phyloP scores from a whole-genome alignment of 257 asterid species.

The Rehmannia glutinosa region DNA sequence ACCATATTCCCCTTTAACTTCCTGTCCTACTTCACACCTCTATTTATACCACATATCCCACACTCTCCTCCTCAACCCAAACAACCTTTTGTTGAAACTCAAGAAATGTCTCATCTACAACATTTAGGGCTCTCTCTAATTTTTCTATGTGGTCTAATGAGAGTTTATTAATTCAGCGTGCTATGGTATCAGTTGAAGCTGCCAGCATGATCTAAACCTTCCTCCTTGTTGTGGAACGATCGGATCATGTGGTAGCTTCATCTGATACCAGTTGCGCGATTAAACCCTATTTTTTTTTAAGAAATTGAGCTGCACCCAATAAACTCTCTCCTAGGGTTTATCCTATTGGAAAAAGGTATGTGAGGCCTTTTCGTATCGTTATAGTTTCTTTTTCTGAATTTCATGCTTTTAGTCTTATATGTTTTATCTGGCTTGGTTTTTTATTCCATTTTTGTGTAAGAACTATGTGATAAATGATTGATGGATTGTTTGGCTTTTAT shows the following conservation, averaged over 20 bases:
- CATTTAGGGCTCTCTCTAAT: neutral
- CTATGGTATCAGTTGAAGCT: slow-evolving; percentile 61
- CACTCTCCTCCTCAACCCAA: slow-evolving; percentile 2
- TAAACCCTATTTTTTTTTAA: slow-evolving; percentile 13
- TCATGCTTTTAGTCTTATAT: neutral
- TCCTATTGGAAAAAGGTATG: slow-evolving; percentile 15
- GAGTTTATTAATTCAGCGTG: slow-evolving; percentile 24
- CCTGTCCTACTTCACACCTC: slow-evolving; percentile 20
- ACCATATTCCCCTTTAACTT: slow-evolving; percentile 11
- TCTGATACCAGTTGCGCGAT: slow-evolving; percentile 38
- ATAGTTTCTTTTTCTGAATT: neutral
- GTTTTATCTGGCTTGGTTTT: neutral
- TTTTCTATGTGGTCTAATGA: neutral
- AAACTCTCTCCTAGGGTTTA: slow-evolving; percentile 11
- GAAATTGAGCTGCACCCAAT: slow-evolving; percentile 25
- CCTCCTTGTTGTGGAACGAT: slow-evolving; percentile 32
- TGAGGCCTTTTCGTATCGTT: neutral
- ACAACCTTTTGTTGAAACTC: neutral
- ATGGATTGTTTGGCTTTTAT: too few species aligned
- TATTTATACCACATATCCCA: slow-evolving; percentile 26
- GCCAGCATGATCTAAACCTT: slow-evolving; percentile 86
- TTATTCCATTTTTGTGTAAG: slow-evolving; percentile 17
- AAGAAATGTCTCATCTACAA: too few species aligned
- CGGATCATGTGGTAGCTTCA: slow-evolving; percentile 86
- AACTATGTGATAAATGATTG: neutral